phyloP scores from a whole-genome alignment of 2,329 filamentous ascomycete species.

The Colletotrichum liriopes region DNA sequence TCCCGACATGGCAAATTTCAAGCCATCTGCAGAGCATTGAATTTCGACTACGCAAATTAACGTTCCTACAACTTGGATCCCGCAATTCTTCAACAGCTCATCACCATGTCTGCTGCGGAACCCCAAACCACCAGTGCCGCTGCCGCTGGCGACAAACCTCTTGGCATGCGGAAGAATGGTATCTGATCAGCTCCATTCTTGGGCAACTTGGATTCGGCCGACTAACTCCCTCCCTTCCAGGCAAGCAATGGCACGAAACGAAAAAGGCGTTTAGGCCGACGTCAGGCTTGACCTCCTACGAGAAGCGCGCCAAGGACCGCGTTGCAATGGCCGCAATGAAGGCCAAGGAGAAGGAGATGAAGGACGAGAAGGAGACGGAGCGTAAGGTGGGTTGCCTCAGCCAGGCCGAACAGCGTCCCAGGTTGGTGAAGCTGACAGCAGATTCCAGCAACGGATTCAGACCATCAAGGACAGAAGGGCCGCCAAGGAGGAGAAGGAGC shows the following conservation, averaged over 20 bases:
- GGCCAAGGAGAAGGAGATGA: slow-evolving; percentile 95
- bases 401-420: not conserved
- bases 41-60: slow-evolving; percentile 37
- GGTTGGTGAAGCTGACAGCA: slow-evolving; percentile 4
- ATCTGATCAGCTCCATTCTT: slow-evolving; percentile 47
- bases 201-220: not conserved
- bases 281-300: slow-evolving; percentile 83
- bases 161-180: slow-evolving; percentile 90
- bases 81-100: slow-evolving; percentile 28
- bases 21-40: slow-evolving; percentile 31
- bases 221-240: slow-evolving; percentile 61
- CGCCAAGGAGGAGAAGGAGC: slow-evolving; percentile 92
- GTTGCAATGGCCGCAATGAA: slow-evolving; percentile 83
- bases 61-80: slow-evolving; percentile 29
- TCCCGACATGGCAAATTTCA: slow-evolving; percentile 15
- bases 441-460: slow-evolving; percentile 78
- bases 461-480: slow-evolving; percentile 87
- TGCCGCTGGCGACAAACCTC: slow-evolving; percentile 56
- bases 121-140: slow-evolving; percentile 52
- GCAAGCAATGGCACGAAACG: slow-evolving; percentile 92
- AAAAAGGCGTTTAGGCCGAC: slow-evolving; percentile 90
- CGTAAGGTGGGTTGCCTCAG: slow-evolving; percentile 75
- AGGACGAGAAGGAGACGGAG: slow-evolving; percentile 93
- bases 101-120: slow-evolving; percentile 61
- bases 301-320: slow-evolving; percentile 80